Conservation (phyloP, 345 rosid genomes). For the Aurinia saxatilis region DNA sequence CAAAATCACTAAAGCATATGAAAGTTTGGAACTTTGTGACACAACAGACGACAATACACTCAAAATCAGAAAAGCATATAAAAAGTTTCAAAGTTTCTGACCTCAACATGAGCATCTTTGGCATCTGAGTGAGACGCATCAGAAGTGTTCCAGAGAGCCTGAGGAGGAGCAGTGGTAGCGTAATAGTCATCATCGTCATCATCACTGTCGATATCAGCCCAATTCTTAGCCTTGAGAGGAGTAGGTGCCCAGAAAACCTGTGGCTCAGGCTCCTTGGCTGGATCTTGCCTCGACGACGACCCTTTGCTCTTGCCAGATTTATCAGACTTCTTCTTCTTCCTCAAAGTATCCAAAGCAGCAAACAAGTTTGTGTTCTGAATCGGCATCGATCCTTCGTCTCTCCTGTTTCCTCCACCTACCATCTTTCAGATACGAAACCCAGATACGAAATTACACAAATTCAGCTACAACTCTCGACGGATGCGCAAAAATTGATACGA, state of each 20-base stretch:
- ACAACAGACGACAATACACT: too few relatives aligned
- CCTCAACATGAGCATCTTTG: constrained; percentile 30
- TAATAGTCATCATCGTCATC: constrained; percentile 48
- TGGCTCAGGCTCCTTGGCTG: constrained; percentile 36
- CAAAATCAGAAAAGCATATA: background rate
- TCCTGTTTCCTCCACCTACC: constrained; percentile 47
- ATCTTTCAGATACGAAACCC: constrained; percentile 19
- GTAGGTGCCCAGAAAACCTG: constrained; percentile 51
- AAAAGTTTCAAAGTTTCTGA: background rate
- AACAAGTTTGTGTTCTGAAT: constrained; percentile 52
- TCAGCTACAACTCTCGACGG: background rate
- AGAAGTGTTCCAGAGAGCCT: constrained; percentile 32
- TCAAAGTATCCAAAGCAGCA: constrained; percentile 46
- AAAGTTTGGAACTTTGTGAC: background rate
- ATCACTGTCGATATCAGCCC: constrained; percentile 59
- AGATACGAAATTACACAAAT: background rate
- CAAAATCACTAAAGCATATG: background rate
- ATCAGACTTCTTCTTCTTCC: constrained; percentile 49
- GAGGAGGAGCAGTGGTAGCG: constrained; percentile 47
- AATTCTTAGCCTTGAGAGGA: constrained; percentile 40
- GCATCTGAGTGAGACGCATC: constrained; percentile 20
- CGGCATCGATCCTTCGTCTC: constrained; percentile 49
- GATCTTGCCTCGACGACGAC: constrained; percentile 23
- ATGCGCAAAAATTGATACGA: background rate
- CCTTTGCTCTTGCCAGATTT: constrained; percentile 33